phyloP scores from a whole-genome alignment of 768 basidiomycete genomes.

The Tricholoma matsutake region DNA sequence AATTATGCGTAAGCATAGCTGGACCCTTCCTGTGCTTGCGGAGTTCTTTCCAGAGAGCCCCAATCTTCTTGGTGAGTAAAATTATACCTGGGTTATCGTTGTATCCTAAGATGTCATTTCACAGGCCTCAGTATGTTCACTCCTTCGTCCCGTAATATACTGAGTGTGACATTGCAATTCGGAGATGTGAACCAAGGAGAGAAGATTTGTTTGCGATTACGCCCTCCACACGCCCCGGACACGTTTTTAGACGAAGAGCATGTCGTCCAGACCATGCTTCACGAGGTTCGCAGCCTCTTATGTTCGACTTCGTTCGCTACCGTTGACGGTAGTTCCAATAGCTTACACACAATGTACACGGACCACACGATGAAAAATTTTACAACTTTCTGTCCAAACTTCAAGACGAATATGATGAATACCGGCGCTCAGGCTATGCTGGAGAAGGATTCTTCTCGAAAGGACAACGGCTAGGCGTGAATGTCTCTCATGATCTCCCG shows the following conservation, averaged over 20 bases:
- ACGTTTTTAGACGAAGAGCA: conserved; percentile 75
- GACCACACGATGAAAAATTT: conserved; percentile 85
- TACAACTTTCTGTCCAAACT: conserved; percentile 70
- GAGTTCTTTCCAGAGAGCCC: conserved; percentile 84
- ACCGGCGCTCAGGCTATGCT: conserved; percentile 77
- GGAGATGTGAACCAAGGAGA: conserved; percentile 76
- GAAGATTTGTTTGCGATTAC: conserved; percentile 79
- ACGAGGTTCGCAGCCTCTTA: conserved; percentile 55
- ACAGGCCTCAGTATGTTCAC: conserved; percentile 36
- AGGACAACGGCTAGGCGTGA: conserved; percentile 68
- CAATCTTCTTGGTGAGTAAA: conserved; percentile 62
- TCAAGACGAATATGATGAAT: conserved; percentile 81
- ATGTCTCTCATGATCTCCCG: conserved; percentile 66
- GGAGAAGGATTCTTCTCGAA: conserved; percentile 87
- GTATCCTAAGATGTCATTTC: not conserved
- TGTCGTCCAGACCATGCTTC: conserved; percentile 82
- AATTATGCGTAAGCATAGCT: conserved; percentile 84
- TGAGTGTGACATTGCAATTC: conserved; percentile 2
- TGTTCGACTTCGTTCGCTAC: not conserved
- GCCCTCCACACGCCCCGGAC: conserved; percentile 64
- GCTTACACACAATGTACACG: conserved; percentile 88
- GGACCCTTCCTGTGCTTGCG: conserved; percentile 76
- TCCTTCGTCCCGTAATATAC: not conserved
- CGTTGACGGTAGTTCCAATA: conserved; percentile 25
- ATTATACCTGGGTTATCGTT: conserved; percentile 10